These are phyloP conservation scores for Hippophae tibetana DNA, from an alignment of 306 rosid genomes.

Conservation along the genomic window DNA sequence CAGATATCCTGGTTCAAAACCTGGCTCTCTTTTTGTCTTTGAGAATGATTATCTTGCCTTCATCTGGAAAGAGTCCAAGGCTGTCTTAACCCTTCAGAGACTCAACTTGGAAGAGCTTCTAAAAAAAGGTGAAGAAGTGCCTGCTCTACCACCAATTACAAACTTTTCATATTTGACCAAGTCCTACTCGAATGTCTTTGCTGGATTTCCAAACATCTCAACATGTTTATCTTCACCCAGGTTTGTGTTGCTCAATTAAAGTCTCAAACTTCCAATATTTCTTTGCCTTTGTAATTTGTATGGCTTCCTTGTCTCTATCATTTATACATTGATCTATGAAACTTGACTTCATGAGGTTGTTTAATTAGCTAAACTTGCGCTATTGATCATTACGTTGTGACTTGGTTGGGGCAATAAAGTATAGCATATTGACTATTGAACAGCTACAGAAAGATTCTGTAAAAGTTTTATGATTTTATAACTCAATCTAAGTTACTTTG, in stretches of 20 bases:
- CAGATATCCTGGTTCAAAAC: conserved; percentile 91
- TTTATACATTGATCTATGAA: no score
- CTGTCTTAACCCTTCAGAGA: conserved; percentile 81
- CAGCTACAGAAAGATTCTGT: no score
- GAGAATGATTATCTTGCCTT: conserved; percentile 72
- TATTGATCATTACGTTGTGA: no score
- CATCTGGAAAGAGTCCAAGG: conserved; percentile 80
- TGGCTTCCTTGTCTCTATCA: no score
- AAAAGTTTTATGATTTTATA: no score
- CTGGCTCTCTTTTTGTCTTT: conserved; percentile 76
- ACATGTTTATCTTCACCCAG: conserved; percentile 49
- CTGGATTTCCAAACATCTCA: conserved; percentile 58
- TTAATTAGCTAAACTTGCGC: no score
- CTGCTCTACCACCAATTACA: conserved; percentile 60
- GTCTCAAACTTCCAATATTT: no score
- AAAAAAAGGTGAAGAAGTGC: conserved; percentile 75
- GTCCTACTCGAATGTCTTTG: conserved; percentile 87
- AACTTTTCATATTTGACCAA: conserved; percentile 88
- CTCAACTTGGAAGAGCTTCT: conserved; percentile 73
- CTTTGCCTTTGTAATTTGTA: no score
- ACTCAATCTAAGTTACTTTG: no score
- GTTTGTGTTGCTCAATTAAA: conserved; percentile 31
- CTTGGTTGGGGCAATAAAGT: no score
- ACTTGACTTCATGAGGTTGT: no score
- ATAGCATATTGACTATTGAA: no score